Base-by-base conservation (phyloP, 352 stramenopile species). In the Phytophthora uliginosa region DNA sequence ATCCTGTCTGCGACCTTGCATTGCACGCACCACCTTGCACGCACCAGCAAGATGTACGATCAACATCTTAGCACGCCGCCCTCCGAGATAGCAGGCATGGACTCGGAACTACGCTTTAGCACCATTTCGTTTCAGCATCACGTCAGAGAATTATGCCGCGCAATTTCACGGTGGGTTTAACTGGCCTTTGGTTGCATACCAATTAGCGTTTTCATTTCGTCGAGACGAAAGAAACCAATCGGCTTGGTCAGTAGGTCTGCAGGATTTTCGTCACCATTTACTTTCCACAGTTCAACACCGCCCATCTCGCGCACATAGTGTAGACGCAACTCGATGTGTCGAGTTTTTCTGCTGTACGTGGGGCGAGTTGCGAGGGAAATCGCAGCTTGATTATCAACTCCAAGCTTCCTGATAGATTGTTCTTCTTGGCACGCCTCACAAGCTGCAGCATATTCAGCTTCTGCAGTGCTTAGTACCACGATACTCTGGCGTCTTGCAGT, bases 361-460 rank as follows among this genome's bases (percentile, higher is more conserved):
- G 54, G 54, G 6, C 50, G 17, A n/a, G 31, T 50, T 10, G 54
- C 54, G 8, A 61, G 24, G 13, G 55, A 5, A 15, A 62, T 52
- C 10, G 38, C 55, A 3, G 55, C 55, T 38, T 62, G 55, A 9
- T 62, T 62, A 22, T 52, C 20, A 7, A 62, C 55, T 24, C 34
- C 34, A 31, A 62, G 33, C 6, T 62, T 62, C 36, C 24, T 24
- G 34, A 62, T 50, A 3, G 20, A 20, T 38, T 52, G 6, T 2
- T 36, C 55, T 20, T 62, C 55, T 24, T 52, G 34, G 7, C 54
- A 61, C 7, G 54, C 33, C 20, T 61, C 54, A 47, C 55, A 62
- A 9, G 55, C 34, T 34, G 55, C 55, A 40, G 22, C 36, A 38
- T 62, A 62, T 52, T 62, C 55, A 36, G 36, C 55, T 34, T 62